Evolutionary conservation across 192 early-diverging fungal species (phyloP), one percentile per base, ranked within the genome.

Genomic region (Neocallimastix lanati): DNA sequence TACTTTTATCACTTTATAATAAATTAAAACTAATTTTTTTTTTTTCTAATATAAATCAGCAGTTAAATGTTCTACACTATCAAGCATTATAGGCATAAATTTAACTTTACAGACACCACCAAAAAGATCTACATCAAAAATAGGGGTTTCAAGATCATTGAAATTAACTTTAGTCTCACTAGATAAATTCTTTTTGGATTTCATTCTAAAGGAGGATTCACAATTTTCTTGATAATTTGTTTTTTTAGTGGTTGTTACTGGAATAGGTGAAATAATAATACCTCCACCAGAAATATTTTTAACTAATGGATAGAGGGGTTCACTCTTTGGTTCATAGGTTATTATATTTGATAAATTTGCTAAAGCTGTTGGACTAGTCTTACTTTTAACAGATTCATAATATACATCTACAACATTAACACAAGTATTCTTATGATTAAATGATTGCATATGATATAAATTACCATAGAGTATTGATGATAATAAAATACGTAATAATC

Each of bases 401-500:
- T 67, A 67, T 0, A 67, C 84, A 82, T 89, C 88, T 3, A 89
- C 80, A n/a, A 88, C 80, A 79, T 89, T 89, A 78, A 89, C 81
- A 80, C 87, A 87, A 1, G 84, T 86, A 81, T 89, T 89, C 79
- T 84, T 81, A 76, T 89, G 88, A 13, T 76, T 80, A 50, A 85
- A 88, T 0, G 79, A 76, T 77, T 35, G 79, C 88, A 89, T 89
- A 77, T 83, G 78, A 15, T 80, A 80, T 28, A 89, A 81, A 21
- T 83, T 83, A 16, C 79, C 79, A 78, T 80, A 83, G 15, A 89
- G 37, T 11, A 89, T 78, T n/a, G 83, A 85, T 28, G 88, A 84
- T 76, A 89, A 82, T 29, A 89, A 80, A 77, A 89, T 88, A 50
- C 88, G 85, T 25, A 89, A 80, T 25, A 88, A 83, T 40, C 88